Evolutionary conservation across 257 asterid genomes (phyloP).

Genomic region (Leonotis leonurus): DNA sequence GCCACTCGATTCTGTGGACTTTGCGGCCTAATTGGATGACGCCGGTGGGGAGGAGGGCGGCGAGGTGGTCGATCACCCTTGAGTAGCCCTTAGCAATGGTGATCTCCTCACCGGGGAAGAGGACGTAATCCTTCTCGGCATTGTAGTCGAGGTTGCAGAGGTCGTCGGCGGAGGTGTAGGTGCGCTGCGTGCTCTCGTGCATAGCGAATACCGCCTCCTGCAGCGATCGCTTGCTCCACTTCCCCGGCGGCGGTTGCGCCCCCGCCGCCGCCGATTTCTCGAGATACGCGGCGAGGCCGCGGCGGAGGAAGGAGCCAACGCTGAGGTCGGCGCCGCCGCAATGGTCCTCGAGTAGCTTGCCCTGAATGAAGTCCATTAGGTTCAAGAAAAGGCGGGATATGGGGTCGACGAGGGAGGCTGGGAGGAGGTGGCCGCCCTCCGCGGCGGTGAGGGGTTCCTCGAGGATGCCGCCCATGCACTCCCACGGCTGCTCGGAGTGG

Average conservation of each 20-base stretch:
- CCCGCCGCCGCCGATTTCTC: neutral
- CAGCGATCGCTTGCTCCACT: constrained; percentile 42
- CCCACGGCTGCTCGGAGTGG: constrained; percentile 66
- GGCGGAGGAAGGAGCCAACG: constrained; percentile 52
- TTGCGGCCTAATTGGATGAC: constrained; percentile 46
- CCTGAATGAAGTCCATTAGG: constrained; percentile 65
- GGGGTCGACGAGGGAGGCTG: constrained; percentile 47
- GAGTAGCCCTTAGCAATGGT: constrained; percentile 68
- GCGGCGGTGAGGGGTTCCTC: constrained; percentile 53
- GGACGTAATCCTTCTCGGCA: constrained; percentile 63
- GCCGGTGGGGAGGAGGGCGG: constrained; percentile 67
- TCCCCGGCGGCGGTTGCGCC: constrained; percentile 5
- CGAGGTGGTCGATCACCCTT: constrained; percentile 45
- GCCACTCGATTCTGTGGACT: constrained; percentile 62
- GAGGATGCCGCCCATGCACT: constrained; percentile 52
- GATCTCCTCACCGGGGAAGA: constrained; percentile 78
- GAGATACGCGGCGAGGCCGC: constrained; percentile 57
- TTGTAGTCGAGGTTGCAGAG: constrained; percentile 45
- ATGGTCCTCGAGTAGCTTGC: constrained; percentile 20
- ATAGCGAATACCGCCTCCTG: constrained; percentile 57
- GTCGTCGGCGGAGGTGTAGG: constrained; percentile 64
- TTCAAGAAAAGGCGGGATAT: constrained; percentile 45
- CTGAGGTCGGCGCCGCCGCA: constrained; percentile 23
- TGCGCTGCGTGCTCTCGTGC: constrained; percentile 66
- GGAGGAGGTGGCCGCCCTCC: constrained; percentile 53